Base-by-base conservation (phyloP, 1,284 basidiomycete genomes). In the Papiliotrema fonsecae region DNA sequence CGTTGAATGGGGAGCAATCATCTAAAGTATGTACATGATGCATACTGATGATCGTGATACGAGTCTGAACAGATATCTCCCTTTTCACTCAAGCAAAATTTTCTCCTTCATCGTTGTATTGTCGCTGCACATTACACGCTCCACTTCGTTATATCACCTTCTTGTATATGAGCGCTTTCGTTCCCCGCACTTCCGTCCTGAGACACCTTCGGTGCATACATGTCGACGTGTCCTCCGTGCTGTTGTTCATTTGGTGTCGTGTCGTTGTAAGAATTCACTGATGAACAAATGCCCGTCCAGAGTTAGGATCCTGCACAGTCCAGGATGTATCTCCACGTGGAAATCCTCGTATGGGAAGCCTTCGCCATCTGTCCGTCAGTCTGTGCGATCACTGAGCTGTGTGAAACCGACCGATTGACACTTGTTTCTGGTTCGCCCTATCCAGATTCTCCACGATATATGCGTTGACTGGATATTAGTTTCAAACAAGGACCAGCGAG, bases 241-340 rank as follows among this genome's bases (percentile, higher is more conserved):
- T 10, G 30, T 9, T 32, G 10, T 10, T 32, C 30, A 32, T 32
- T 30, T 35, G 7, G 10, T 30, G 14, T 47, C 46, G 31, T 60
- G 58, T 40, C 64, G 60, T 43, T 56, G 44, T 44, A 72, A 44
- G 35, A 72, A 72, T 24, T 66, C 58, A 38, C 56, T 59, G 25
- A 64, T 59, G 51, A 52, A 65, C 44, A 65, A 88, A 53, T 77
- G 76, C 1, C 87, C 87, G 51, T 82, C 75, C 36, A 83, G 80
- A 61, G 85, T 87, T 18, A 91, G 71, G 14, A 89, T 69, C 0
- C 81, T 84, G 16, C 81, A 88, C 16, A 88, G 71, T 5, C 82
- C 79, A 22, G 79, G 78, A 58, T 88, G 82, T 5, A 88, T 83
- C 69, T 96, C 88, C 5, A 96, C 85, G 60, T 90, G 83, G 69